Conservation (phyloP, 2,329 filamentous ascomycete genomes). For the Xylogone sp. region DNA sequence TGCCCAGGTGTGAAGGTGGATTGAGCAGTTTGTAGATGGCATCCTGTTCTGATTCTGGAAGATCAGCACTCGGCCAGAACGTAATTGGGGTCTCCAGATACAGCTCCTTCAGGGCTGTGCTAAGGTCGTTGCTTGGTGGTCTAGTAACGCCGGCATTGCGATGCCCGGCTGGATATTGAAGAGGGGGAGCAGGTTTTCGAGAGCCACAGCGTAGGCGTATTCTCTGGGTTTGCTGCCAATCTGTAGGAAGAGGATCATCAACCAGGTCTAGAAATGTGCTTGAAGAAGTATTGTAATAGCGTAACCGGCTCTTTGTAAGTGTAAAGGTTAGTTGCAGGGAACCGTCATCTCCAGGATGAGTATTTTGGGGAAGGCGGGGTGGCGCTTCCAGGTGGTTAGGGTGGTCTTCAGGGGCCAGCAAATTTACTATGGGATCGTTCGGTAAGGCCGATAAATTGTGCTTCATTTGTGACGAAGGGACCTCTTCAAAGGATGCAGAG, state of each 20-base stretch:
- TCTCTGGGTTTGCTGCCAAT: constrained; percentile 28
- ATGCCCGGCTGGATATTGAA: constrained; percentile 8
- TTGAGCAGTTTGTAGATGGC: constrained; percentile 36
- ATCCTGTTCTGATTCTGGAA: constrained; percentile 24
- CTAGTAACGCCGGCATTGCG: constrained; percentile 11
- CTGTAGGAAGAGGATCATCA: constrained; percentile 40
- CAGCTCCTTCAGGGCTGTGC: constrained; percentile 18
- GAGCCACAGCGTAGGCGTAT: constrained; percentile 48
- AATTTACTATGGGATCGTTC: constrained; percentile 18
- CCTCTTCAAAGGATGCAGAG: not conserved
- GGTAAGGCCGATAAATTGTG: constrained; percentile 10
- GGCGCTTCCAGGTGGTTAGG: constrained; percentile 33
- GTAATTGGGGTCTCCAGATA: constrained; percentile 16
- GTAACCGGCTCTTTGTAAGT: constrained; percentile 49
- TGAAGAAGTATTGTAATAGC: constrained; percentile 50
- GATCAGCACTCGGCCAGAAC: constrained; percentile 32
- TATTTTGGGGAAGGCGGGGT: constrained; percentile 35
- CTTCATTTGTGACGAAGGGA: not conserved
- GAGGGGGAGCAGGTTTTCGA: constrained; percentile 33
- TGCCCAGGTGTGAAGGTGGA: constrained; percentile 31
- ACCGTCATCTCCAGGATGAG: constrained; percentile 47
- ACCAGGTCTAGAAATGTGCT: constrained; percentile 58
- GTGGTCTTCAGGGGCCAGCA: constrained; percentile 25
- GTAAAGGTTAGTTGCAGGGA: constrained; percentile 40
- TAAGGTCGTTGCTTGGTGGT: constrained; percentile 9